These are phyloP conservation scores for Iberis amara DNA, from an alignment of 441 rosid genomes.

Conservation along the genomic window DNA sequence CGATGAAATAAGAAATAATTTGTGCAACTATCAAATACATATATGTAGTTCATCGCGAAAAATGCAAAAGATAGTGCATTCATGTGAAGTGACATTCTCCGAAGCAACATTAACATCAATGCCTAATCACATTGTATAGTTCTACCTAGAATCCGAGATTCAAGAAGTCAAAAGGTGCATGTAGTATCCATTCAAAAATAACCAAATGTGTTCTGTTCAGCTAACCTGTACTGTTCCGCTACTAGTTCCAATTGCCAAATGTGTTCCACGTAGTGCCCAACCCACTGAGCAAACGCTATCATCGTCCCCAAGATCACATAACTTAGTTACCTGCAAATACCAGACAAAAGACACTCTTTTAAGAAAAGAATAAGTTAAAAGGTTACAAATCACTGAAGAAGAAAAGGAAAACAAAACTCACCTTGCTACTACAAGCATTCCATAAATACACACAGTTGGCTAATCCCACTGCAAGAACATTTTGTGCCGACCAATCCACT, in stretches of 20 bases:
- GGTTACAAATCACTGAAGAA: background rate
- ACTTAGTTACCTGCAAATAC: slow-evolving; percentile 57
- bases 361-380: background rate
- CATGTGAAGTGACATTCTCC: too few relatives aligned
- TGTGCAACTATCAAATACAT: too few relatives aligned
- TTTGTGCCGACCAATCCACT: slow-evolving; percentile 91
- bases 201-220: too few relatives aligned
- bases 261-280: slow-evolving; percentile 74
- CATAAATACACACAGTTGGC: slow-evolving; percentile 91
- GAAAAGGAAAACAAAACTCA: slow-evolving; percentile 20
- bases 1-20: too few relatives aligned
- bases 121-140: too few relatives aligned
- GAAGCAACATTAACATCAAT: too few relatives aligned
- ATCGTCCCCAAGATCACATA: slow-evolving; percentile 77
- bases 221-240: slow-evolving; percentile 76
- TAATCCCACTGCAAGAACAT: slow-evolving; percentile 88
- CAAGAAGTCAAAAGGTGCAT: too few relatives aligned
- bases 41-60: too few relatives aligned
- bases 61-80: too few relatives aligned
- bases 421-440: slow-evolving; percentile 99
- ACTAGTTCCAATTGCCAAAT: slow-evolving; percentile 81
- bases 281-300: slow-evolving; percentile 85
- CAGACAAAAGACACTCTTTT: background rate
- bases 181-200: too few relatives aligned
- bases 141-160: too few relatives aligned